Percentiles rank a stretch among this genome's conserved stretches.
Evolutionary conservation across 2,329 filamentous ascomycete genomes (phyloP).

Genomic region (Aspergillus sp.): DNA sequence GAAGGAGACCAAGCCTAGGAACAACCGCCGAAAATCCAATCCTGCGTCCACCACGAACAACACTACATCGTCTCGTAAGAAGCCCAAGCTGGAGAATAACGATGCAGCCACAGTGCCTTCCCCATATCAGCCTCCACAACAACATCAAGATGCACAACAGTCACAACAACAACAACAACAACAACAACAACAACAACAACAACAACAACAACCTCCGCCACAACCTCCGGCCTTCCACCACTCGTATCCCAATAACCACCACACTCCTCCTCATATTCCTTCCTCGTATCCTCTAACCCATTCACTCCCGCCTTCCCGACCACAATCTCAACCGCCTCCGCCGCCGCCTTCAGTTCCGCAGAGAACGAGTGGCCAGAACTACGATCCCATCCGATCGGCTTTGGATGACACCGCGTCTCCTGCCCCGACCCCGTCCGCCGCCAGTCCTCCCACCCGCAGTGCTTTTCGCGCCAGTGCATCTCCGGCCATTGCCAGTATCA

Average conservation of each 20-base stretch:
- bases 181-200: constrained; percentile 11
- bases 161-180: constrained; percentile 4
- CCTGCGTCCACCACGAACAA: constrained; percentile 3
- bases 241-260: constrained; percentile 10
- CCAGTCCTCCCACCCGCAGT: constrained; percentile 43
- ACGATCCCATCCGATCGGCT: constrained; percentile 80
- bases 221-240: constrained; percentile 13
- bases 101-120: constrained; percentile 5
- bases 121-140: constrained; percentile 7
- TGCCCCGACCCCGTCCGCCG: constrained; percentile 33
- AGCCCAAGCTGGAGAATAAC: constrained; percentile 35
- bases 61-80: constrained; percentile 39
- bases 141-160: constrained; percentile 3
- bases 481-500: constrained; percentile 83
- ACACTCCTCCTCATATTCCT: constrained; percentile 4
- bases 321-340: constrained; percentile 38
- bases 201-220: constrained; percentile 10
- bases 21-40: not conserved
- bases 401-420: constrained; percentile 38
- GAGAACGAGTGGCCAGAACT: constrained; percentile 70
- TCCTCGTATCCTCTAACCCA: constrained; percentile 21
- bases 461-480: constrained; percentile 71
- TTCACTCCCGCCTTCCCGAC: constrained; percentile 23
- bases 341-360: constrained; percentile 37
- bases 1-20: constrained; percentile 20